Percentiles rank a stretch among this genome's conserved stretches.
Conservation (phyloP, 2,329 filamentous ascomycete genomes). For the Fusarium devonianum region DNA sequence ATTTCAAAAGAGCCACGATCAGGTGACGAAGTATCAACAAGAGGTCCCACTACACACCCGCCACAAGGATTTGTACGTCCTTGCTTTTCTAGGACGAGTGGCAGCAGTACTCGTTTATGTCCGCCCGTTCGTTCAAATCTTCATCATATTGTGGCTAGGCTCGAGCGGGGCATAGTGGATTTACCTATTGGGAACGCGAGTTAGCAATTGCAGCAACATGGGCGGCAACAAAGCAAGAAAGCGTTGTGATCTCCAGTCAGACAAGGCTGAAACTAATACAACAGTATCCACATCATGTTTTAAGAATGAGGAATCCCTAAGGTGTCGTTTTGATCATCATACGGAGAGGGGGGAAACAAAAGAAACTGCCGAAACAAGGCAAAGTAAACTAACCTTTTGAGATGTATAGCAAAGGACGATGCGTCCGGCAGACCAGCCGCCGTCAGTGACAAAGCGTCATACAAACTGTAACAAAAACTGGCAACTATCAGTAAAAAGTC, state of each 20-base stretch:
- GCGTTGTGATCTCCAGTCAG: slow-evolving; percentile 58
- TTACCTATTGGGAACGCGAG: slow-evolving; percentile 54
- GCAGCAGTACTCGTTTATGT: slow-evolving; percentile 66
- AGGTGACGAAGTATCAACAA: slow-evolving; percentile 74
- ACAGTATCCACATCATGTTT: slow-evolving; percentile 69
- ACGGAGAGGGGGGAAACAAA: slow-evolving; percentile 42
- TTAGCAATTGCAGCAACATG: slow-evolving; percentile 46
- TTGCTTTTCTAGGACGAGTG: slow-evolving; percentile 60
- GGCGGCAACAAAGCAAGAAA: slow-evolving; percentile 31
- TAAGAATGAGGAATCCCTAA: slow-evolving; percentile 74
- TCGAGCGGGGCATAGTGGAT: slow-evolving; percentile 15
- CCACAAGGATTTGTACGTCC: slow-evolving; percentile 69
- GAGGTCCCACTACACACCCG: slow-evolving; percentile 58
- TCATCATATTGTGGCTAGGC: slow-evolving; percentile 59
- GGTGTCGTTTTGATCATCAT: slow-evolving; percentile 70
- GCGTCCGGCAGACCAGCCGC: slow-evolving; percentile 7
- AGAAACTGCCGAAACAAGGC: slow-evolving; percentile 8
- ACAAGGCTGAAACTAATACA: slow-evolving; percentile 73
- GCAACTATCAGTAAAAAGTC: slow-evolving; percentile 27
- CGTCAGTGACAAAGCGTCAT: slow-evolving; percentile 11
- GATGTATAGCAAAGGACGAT: slow-evolving; percentile 10
- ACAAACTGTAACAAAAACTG: slow-evolving; percentile 12
- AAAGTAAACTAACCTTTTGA: slow-evolving; percentile 62
- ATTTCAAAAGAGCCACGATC: slow-evolving; percentile 53
- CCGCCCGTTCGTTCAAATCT: slow-evolving; percentile 74